Percentiles rank a stretch among this genome's conserved stretches.
Evolutionary conservation across 106 monocot genomes (phyloP).

Genomic region (Dioscorea zingiberensis): DNA sequence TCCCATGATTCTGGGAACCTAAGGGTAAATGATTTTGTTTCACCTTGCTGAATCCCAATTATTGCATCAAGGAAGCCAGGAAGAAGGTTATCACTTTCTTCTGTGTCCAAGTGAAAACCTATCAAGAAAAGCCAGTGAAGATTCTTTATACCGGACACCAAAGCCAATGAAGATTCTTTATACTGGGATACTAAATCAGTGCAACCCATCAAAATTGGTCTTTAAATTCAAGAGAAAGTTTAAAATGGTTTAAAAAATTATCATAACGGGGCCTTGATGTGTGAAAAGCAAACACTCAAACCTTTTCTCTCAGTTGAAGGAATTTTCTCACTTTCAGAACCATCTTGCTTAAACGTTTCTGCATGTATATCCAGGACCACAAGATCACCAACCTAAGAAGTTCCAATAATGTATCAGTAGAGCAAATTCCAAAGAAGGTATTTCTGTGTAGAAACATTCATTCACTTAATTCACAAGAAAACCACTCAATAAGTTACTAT

Average conservation of each 20-base stretch:
- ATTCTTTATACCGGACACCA: no score
- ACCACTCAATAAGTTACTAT: no score
- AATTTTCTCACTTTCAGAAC: slow-evolving; percentile 65
- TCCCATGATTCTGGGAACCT: slow-evolving; percentile 86
- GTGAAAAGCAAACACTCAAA: slow-evolving; percentile 20
- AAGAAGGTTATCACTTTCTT: slow-evolving; percentile 73
- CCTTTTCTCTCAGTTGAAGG: slow-evolving; percentile 86
- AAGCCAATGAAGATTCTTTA: neutral
- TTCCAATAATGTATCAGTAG: neutral
- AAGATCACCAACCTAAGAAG: slow-evolving; percentile 78
- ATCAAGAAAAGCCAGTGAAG: slow-evolving; percentile 9
- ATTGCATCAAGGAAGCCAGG: slow-evolving; percentile 91
- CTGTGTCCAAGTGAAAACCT: slow-evolving; percentile 97
- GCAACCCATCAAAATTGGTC: no score
- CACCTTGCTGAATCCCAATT: slow-evolving; percentile 79
- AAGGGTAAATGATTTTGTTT: slow-evolving; percentile 76
- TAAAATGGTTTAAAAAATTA: no score
- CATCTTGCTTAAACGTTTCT: slow-evolving; percentile 44
- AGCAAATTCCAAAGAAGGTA: neutral
- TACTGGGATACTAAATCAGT: no score
- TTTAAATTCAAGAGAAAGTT: no score
- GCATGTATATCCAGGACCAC: slow-evolving; percentile 90
- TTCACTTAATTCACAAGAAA: no score
- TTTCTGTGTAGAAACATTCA: neutral
- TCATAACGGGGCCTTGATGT: neutral